Conservation (phyloP, 345 rosid genomes). For the Gossypioides kirkii region DNA sequence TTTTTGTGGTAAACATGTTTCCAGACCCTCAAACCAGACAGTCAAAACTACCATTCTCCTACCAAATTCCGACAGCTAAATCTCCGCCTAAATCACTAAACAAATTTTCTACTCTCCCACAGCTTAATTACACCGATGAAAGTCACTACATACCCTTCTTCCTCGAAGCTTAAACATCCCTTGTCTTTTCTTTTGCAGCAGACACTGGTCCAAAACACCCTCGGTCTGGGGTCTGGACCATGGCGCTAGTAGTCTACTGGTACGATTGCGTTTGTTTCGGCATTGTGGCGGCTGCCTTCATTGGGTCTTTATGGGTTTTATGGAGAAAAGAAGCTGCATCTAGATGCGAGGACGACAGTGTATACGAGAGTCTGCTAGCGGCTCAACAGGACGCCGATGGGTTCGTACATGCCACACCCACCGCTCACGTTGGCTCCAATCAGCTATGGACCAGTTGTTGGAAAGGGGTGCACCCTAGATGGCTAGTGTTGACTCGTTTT, state of each 20-base stretch:
- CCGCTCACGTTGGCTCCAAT: slow-evolving; percentile 38
- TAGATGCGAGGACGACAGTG: slow-evolving; percentile 23
- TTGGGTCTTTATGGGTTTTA: slow-evolving; percentile 52
- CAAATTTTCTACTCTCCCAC: background rate
- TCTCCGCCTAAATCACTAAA: background rate
- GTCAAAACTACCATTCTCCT: slow-evolving; percentile 39
- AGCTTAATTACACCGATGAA: background rate
- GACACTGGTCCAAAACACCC: background rate
- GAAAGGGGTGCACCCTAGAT: slow-evolving; percentile 72
- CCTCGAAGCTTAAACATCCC: background rate
- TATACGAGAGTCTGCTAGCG: slow-evolving; percentile 41
- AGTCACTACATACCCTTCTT: background rate
- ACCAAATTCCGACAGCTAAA: background rate
- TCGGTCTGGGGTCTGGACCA: slow-evolving; percentile 1
- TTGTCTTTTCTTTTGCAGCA: background rate
- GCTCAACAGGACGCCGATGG: slow-evolving; percentile 30
- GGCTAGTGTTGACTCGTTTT: slow-evolving; percentile 70
- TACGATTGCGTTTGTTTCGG: slow-evolving; percentile 75
- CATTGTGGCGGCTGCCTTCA: slow-evolving; percentile 49
- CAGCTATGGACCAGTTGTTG: slow-evolving; percentile 81
- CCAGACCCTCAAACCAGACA: slow-evolving; percentile 20
- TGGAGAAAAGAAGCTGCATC: slow-evolving; percentile 43
- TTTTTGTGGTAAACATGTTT: background rate
- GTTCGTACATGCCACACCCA: slow-evolving; percentile 23
- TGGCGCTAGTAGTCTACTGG: slow-evolving; percentile 65